Evolutionary conservation across 352 stramenopile species (phyloP).

Genomic region (Thraustochytrium striatum): DNA sequence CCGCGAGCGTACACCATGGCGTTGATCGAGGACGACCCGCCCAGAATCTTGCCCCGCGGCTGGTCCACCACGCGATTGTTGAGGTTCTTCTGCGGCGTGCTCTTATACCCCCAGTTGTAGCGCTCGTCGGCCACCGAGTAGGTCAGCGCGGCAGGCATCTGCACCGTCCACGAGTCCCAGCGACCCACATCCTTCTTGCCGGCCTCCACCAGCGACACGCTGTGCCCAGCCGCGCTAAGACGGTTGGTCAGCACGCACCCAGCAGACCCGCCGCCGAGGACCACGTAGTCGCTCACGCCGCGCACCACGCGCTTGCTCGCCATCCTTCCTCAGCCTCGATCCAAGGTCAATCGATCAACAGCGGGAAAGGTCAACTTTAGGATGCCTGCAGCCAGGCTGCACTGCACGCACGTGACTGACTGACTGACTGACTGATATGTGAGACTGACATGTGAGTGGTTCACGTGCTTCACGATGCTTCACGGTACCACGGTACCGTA

Average conservation of each 20-base stretch:
- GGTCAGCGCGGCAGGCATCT: conserved; percentile 77
- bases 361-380: too few species aligned
- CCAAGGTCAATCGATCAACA: too few species aligned
- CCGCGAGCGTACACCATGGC: conserved; percentile 83
- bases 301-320: background rate
- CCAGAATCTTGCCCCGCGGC: conserved; percentile 76
- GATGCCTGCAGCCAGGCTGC: too few species aligned
- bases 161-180: conserved; percentile 82
- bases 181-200: conserved; percentile 62
- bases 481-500: too few species aligned
- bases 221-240: conserved; percentile 70
- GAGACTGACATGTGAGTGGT: too few species aligned
- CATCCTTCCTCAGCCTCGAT: too few species aligned
- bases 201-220: conserved; percentile 74
- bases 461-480: too few species aligned
- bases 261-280: conserved; percentile 74
- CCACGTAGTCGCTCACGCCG: conserved; percentile 68
- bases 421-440: too few species aligned
- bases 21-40: conserved; percentile 77
- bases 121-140: conserved; percentile 73
- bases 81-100: conserved; percentile 72
- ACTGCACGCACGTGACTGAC: too few species aligned
- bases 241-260: conserved; percentile 77
- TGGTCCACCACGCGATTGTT: conserved; percentile 71
- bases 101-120: conserved; percentile 81